phyloP scores from a whole-genome alignment of 306 rosid species.

The Inga oerstediana region DNA sequence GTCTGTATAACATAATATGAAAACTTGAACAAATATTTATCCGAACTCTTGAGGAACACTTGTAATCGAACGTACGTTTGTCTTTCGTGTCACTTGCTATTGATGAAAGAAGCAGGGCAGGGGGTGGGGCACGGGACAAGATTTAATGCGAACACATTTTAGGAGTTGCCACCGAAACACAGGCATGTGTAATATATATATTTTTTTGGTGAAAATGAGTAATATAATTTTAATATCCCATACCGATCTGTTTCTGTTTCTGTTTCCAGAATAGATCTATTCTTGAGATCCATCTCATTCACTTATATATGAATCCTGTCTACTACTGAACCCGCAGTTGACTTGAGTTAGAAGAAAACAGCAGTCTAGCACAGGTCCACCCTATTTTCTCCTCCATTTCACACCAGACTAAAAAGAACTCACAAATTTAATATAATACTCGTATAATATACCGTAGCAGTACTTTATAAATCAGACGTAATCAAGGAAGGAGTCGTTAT shows the following conservation, averaged over 20 bases:
- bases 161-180: neutral
- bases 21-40: too few species aligned
- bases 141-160: neutral
- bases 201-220: too few species aligned
- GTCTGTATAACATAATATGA: too few species aligned
- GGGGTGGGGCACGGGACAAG: neutral
- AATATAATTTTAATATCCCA: neutral
- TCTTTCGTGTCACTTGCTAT: too few species aligned
- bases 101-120: neutral
- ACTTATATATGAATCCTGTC: neutral
- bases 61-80: neutral
- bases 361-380: neutral
- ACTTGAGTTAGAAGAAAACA: neutral
- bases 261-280: neutral
- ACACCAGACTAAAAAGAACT: neutral
- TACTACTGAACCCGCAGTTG: neutral
- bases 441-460: too few species aligned
- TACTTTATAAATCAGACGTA: slow-evolving; percentile 4
- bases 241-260: neutral
- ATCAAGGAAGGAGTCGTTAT: neutral
- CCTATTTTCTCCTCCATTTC: neutral
- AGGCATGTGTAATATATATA: neutral
- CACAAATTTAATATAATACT: neutral
- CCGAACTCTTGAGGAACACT: neutral
- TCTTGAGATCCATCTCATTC: neutral